Evolutionary conservation across 257 asterid species (phyloP).

Genomic region (Salvia rosmarinus): DNA sequence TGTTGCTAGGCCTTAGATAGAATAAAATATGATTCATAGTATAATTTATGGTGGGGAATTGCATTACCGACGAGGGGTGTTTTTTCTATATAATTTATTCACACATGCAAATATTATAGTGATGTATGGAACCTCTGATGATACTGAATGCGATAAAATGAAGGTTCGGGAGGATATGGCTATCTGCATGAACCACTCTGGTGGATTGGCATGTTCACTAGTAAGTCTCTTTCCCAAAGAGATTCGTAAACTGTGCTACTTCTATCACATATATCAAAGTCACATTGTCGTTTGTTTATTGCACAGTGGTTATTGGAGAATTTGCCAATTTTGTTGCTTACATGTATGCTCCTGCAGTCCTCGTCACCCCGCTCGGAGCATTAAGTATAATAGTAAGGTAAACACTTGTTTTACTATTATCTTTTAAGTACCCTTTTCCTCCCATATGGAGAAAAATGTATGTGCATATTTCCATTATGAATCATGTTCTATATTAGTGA

Average conservation of each 20-base stretch:
- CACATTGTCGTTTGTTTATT: constrained; percentile 23
- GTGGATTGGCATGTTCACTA: constrained; percentile 88
- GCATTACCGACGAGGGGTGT: neutral
- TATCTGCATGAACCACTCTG: constrained; percentile 79
- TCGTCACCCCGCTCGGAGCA: constrained; percentile 86
- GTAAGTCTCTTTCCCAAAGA: constrained; percentile 46
- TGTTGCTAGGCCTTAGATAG: neutral
- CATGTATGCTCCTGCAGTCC: constrained; percentile 84
- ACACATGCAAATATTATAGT: neutral
- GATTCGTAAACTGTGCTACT: neutral
- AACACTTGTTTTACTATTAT: neutral
- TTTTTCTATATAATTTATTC: neutral
- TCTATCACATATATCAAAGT: constrained; percentile 5
- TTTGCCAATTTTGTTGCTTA: constrained; percentile 80
- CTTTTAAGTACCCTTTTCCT: neutral
- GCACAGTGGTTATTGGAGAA: constrained; percentile 78
- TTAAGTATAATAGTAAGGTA: constrained; percentile 86
- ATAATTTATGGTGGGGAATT: neutral
- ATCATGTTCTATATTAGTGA: neutral
- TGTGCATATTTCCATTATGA: neutral
- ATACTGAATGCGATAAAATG: constrained; percentile 26
- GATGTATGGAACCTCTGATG: constrained; percentile 14
- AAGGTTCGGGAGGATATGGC: constrained; percentile 87
- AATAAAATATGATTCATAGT: neutral
- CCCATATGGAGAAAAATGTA: neutral